These are phyloP conservation scores for Coemansia guatemalensis DNA, from an alignment of 192 early-diverging fungal species.

Conservation along the genomic window DNA sequence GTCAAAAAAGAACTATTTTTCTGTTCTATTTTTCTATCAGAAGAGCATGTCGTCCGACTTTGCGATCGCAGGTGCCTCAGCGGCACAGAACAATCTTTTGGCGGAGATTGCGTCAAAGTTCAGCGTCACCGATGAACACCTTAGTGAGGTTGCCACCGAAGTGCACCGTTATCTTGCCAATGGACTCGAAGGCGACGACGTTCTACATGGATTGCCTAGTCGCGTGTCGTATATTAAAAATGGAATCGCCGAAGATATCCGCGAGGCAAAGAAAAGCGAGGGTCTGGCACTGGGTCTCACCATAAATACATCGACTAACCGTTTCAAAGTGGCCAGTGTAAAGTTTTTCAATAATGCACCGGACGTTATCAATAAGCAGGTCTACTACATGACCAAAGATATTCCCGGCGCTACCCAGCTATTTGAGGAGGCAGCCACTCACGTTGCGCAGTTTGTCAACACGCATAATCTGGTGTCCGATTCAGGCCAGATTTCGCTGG, in stretches of 20 bases:
- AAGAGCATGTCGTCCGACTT: conserved; percentile 12
- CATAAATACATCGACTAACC: conserved; percentile 29
- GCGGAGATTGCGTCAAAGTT: conserved; percentile 25
- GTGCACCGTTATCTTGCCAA: conserved; percentile 17
- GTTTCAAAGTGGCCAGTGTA: conserved; percentile 35
- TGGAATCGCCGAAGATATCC: conserved; percentile 21
- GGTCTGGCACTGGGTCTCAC: conserved; percentile 19
- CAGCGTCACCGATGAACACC: conserved; percentile 13
- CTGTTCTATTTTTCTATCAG: not conserved
- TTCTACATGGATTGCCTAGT: conserved; percentile 17
- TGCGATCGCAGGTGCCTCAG: conserved; percentile 20
- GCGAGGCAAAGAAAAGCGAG: conserved; percentile 7
- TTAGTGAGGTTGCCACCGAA: conserved; percentile 19
- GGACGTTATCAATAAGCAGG: conserved; percentile 43
- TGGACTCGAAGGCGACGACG: conserved; percentile 12
- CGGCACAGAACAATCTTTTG: conserved; percentile 34
- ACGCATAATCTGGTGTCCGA: conserved; percentile 17
- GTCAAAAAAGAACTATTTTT: not conserved
- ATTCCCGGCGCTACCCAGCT: not conserved
- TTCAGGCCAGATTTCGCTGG: conserved; percentile 38
- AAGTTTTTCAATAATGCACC: conserved; percentile 18
- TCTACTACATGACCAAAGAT: conserved; percentile 18
- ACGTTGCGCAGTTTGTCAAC: conserved; percentile 73
- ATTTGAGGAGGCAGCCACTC: conserved; percentile 78
- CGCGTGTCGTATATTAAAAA: conserved; percentile 27